Evolutionary conservation across 257 asterid genomes (phyloP), one percentile per base, ranked within the genome.

Genomic region (Lantana camara): DNA sequence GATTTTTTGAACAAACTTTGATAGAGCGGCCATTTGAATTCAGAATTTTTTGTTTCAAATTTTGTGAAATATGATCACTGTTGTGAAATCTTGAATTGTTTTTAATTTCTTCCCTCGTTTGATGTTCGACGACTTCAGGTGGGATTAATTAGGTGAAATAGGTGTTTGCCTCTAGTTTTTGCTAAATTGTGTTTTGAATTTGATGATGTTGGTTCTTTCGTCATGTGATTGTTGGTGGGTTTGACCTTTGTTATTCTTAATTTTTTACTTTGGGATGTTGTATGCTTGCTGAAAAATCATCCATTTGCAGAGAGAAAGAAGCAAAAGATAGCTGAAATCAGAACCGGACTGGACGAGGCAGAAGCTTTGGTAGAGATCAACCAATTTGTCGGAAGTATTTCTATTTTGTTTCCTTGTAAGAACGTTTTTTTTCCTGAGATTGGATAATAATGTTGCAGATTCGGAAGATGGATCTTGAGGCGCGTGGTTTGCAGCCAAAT

Each of bases 381-480:
- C 32, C 55, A 3, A 14, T 66, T 30, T 35, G 19, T 29, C 14
- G 12, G 20, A 15, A n/a, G 7, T 44, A 35, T 61, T 63, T 64
- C 19, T 19, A 34, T 10, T 20, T 60, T 63, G 7, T 7, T 9
- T 19, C 12, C 3, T 40, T 21, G 15, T 40, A 7, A n/a, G 11
- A 5, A 30, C n/a, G n/a, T 21, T 14, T 38, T 22, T 11, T 57
- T 24, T 45, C 47, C 60, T 75, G 52, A 64, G 44, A 24, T 22
- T 74, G 60, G 59, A 12, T 58, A 50, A 62, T 65, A 42, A 66
- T 75, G 16, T 44, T 54, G 22, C 81, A 90, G 97, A 83, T 90
- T 7, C 74, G 87, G 46, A 88, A 85, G 73, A 90, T 90, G 97
- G 97, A 90, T 77, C 73, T 87, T 23, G 96, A 90, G 82, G 97